These are phyloP conservation scores for Debaryomyces sp. DNA, from an alignment of 1,139 yeast species.

Conservation along the genomic window DNA sequence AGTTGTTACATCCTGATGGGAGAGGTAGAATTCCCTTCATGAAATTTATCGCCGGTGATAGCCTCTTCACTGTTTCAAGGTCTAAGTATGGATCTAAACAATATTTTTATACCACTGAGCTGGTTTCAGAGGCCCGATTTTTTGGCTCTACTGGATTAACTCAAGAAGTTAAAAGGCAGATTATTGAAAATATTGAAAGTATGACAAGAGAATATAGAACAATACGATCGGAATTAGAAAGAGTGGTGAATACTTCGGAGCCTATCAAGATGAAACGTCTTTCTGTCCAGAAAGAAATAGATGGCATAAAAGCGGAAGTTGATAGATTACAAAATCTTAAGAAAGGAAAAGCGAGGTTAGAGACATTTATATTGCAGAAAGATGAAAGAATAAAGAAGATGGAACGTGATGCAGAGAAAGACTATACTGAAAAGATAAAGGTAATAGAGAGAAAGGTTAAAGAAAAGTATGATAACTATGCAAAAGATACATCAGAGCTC, in stretches of 20 bases:
- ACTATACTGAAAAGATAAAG: slow-evolving; percentile 30
- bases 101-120: slow-evolving; percentile 44
- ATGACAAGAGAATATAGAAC: slow-evolving; percentile 18
- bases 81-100: slow-evolving; percentile 65
- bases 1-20: slow-evolving; percentile 32
- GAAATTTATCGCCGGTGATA: slow-evolving; percentile 63
- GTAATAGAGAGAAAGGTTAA: slow-evolving; percentile 26
- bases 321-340: slow-evolving; percentile 12
- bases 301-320: slow-evolving; percentile 9
- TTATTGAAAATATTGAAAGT: slow-evolving; percentile 20
- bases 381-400: slow-evolving; percentile 28
- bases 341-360: slow-evolving; percentile 21
- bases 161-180: slow-evolving; percentile 27
- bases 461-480: slow-evolving; percentile 25
- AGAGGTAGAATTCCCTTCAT: slow-evolving; percentile 47
- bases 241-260: slow-evolving; percentile 6
- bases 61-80: slow-evolving; percentile 48
- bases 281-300: slow-evolving; percentile 15
- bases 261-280: slow-evolving; percentile 6
- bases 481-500: slow-evolving; percentile 16
- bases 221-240: slow-evolving; percentile 6
- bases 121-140: slow-evolving; percentile 31
- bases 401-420: slow-evolving; percentile 28
- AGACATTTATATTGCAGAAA: slow-evolving; percentile 23
- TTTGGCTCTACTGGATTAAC: slow-evolving; percentile 52